Base-by-base conservation (phyloP, 257 asterid species). In the Prunella vulgaris region DNA sequence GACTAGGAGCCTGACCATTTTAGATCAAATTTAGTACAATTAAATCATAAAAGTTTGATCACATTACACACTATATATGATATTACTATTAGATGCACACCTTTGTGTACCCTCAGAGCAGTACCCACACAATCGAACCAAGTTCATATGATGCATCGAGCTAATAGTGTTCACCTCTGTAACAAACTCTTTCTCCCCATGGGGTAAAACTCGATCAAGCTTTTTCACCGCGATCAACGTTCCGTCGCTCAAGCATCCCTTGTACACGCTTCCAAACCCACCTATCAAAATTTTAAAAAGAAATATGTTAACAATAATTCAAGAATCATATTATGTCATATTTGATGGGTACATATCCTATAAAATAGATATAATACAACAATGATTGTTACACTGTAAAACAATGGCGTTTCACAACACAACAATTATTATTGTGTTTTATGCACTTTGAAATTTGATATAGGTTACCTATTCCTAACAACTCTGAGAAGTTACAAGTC, bases 121-220 rank as follows among this genome's bases (percentile, higher is more conserved):
- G 69, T 89, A 92, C 38, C 96, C 98, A 3, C 90, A 86, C 20
- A 92, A 81, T 9, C 90, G 86, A 35, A 92, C 96, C 85, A 89
- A 78, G 79, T 89, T 92, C 96, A 87, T 80, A 38, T 92, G 98
- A 81, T 92, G 96, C 98, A 89, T 92, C 10, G 98, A 89, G 77
- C 98, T 83, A 7, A 92, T 92, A 5, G 96, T 87, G 78, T 81
- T 92, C 77, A 92, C 98, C 77, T 92, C 98, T 1, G 95, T 92
- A 20, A 92, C 72, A 35, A 92, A 92, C 80, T 89, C 98, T 74
- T 76, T 86, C 83, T 89, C 90, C 2, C 96, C 98, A 42, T 89
- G 96, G 3, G 98, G 96, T 49, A 92, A 77, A 64, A 92, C 72
- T 74, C 86, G 81, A 75, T 88, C 98, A 2, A 89, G 96, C 85